phyloP scores from a whole-genome alignment of 1,284 basidiomycete genomes.

The Cystobasidium sp. region DNA sequence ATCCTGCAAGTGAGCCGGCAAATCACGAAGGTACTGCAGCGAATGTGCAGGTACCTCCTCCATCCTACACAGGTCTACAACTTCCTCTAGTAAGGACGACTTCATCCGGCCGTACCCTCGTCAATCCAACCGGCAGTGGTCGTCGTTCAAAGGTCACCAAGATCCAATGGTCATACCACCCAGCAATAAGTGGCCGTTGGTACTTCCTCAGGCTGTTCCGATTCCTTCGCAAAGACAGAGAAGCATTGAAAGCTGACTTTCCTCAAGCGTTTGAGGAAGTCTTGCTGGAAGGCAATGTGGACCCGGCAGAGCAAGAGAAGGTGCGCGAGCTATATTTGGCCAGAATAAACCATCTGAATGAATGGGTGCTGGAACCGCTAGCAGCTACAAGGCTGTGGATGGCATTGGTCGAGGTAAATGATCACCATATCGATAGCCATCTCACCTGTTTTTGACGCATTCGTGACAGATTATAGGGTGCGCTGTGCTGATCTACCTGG shows the following conservation, averaged over 20 bases:
- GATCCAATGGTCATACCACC: slow-evolving; percentile 41
- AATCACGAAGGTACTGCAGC: background rate
- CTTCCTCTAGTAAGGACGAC: slow-evolving; percentile 17
- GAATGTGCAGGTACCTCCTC: background rate
- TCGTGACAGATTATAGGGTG: slow-evolving; percentile 13
- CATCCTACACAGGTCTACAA: slow-evolving; percentile 15
- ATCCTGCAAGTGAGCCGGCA: background rate
- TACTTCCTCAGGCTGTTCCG: slow-evolving; percentile 20
- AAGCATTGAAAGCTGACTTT: slow-evolving; percentile 24
- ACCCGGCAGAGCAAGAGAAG: slow-evolving; percentile 17
- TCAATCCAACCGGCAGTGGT: slow-evolving; percentile 12
- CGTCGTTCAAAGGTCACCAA: slow-evolving; percentile 18
- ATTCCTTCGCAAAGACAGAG: slow-evolving; percentile 9
- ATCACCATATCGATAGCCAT: background rate
- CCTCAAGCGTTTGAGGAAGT: slow-evolving; percentile 36
- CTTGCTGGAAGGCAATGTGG: background rate
- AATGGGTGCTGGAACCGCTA: slow-evolving; percentile 35
- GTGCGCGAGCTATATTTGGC: slow-evolving; percentile 33
- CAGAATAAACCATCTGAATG: slow-evolving; percentile 33
- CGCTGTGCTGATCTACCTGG: slow-evolving; percentile 10
- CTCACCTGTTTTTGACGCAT: background rate
- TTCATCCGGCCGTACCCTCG: slow-evolving; percentile 19
- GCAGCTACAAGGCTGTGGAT: slow-evolving; percentile 26
- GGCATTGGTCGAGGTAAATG: slow-evolving; percentile 22
- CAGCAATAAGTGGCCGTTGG: slow-evolving; percentile 14